Percentiles rank a stretch among this genome's conserved stretches.
Evolutionary conservation across 441 rosid species (phyloP).

Genomic region (Adansonia madagascariensis): DNA sequence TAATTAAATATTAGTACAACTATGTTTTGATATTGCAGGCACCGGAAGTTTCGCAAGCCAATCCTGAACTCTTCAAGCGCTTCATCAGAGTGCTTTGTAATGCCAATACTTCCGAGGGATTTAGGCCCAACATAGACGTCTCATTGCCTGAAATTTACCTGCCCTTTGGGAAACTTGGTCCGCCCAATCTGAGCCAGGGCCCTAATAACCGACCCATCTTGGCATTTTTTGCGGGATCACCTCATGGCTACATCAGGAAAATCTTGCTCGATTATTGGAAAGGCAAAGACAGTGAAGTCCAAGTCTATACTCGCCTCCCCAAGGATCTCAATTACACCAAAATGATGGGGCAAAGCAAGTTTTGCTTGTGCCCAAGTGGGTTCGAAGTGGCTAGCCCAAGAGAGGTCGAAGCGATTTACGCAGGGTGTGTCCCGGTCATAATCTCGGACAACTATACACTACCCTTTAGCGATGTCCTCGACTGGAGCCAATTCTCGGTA

Average conservation of each 20-base stretch:
- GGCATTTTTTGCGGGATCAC: conserved; percentile 50
- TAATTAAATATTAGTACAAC: too few relatives aligned
- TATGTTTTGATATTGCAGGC: conserved; percentile 30
- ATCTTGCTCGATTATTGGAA: conserved; percentile 41
- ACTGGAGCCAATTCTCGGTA: conserved; percentile 49
- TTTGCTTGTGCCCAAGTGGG: conserved; percentile 58
- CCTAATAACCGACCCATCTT: conserved; percentile 34
- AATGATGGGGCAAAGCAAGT: conserved; percentile 45
- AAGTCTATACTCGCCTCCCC: conserved; percentile 44
- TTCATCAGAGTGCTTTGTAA: conserved; percentile 47
- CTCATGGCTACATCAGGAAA: conserved; percentile 46
- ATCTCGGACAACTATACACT: conserved; percentile 48
- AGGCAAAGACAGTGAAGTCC: conserved; percentile 44
- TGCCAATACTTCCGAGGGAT: conserved; percentile 46
- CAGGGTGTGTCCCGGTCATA: conserved; percentile 51
- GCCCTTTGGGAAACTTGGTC: conserved; percentile 36
- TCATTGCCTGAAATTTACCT: conserved; percentile 48
- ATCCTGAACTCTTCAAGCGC: conserved; percentile 35
- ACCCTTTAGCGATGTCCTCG: conserved; percentile 54
- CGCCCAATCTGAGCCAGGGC: conserved; percentile 33
- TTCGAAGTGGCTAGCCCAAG: conserved; percentile 62
- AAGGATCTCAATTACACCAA: conserved; percentile 38
- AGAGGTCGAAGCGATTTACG: conserved; percentile 42
- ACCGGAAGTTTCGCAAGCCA: conserved; percentile 38
- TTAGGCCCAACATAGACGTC: conserved; percentile 41